Evolutionary conservation across 208 protist genomes (phyloP).

Genomic region (Leptomonas seymouri): DNA sequence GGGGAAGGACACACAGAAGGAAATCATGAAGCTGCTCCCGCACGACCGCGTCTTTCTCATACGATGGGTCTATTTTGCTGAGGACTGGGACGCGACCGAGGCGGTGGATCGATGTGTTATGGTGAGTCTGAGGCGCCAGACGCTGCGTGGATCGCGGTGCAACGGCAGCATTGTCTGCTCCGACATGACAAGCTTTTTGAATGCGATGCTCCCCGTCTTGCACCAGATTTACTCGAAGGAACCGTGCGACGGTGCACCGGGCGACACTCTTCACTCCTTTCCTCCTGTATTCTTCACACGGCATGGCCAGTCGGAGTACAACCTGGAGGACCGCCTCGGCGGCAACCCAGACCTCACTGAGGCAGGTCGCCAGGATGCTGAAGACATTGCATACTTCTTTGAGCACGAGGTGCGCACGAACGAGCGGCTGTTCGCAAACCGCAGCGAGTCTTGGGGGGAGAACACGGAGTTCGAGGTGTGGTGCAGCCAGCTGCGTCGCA

Average conservation of each 20-base stretch:
- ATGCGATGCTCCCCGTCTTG: conserved; percentile 50
- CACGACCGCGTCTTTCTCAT: conserved; percentile 43
- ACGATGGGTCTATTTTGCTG: conserved; percentile 66
- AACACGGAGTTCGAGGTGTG: conserved; percentile 74
- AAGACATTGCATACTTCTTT: conserved; percentile 68
- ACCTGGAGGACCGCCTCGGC: conserved; percentile 82
- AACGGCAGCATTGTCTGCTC: conserved; percentile 72
- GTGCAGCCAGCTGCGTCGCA: conserved; percentile 79
- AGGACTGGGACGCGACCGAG: conserved; percentile 43
- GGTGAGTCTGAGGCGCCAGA: conserved; percentile 51
- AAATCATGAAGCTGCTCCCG: conserved; percentile 41
- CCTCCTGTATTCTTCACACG: conserved; percentile 80
- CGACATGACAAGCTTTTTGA: conserved; percentile 60
- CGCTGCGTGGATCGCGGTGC: conserved; percentile 48
- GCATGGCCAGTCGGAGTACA: conserved; percentile 86
- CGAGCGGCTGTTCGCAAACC: conserved; percentile 39
- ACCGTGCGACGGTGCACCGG: conserved; percentile 38
- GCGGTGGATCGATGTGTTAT: conserved; percentile 42
- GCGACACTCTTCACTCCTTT: conserved; percentile 57
- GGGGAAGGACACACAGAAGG: conserved; percentile 33
- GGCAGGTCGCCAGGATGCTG: conserved; percentile 54
- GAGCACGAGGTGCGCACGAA: conserved; percentile 53
- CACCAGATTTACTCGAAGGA: conserved; percentile 57
- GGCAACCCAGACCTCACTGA: conserved; percentile 77
- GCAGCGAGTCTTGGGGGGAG: conserved; percentile 42